Conservation (phyloP, 1,284 basidiomycete species). For the Ustilago esculenta region DNA sequence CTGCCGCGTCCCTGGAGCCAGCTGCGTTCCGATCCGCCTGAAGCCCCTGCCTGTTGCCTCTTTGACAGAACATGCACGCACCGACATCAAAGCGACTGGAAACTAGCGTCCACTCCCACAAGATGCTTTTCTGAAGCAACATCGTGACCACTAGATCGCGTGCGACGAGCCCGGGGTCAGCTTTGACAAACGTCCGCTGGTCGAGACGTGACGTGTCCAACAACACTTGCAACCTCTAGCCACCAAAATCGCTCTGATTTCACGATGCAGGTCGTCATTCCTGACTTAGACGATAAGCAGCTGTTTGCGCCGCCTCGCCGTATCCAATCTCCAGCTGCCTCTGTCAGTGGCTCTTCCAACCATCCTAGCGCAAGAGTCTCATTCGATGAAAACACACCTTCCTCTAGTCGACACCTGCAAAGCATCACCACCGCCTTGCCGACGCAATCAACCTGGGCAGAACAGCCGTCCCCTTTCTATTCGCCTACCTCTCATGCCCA, state of each 20-base stretch:
- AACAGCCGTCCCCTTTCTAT: constrained; percentile 6
- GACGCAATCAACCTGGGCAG: constrained; percentile 8
- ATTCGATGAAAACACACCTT: constrained; percentile 26
- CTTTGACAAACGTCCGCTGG: too few relatives aligned
- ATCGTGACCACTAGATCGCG: too few relatives aligned
- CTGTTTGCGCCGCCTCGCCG: constrained; percentile 35
- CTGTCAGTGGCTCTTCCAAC: constrained; percentile 14
- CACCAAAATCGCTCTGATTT: too few relatives aligned
- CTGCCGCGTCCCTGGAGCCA: too few relatives aligned
- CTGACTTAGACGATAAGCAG: constrained; percentile 63
- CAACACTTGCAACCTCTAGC: not conserved
- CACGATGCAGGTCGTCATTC: constrained; percentile 62
- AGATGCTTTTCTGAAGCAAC: too few relatives aligned
- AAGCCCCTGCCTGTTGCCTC: too few relatives aligned
- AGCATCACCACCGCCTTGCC: constrained; percentile 25
- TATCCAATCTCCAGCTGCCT: constrained; percentile 26
- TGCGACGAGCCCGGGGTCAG: too few relatives aligned
- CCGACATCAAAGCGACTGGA: too few relatives aligned
- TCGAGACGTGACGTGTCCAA: not conserved
- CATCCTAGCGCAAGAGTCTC: constrained; percentile 14
- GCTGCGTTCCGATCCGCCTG: too few relatives aligned
- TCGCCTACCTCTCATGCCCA: constrained; percentile 12
- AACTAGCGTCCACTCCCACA: too few relatives aligned
- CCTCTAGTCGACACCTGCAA: constrained; percentile 42
- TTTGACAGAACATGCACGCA: too few relatives aligned